A percentile compares a stretch with the other conserved stretches of the same genome.
Evolutionary conservation across 352 stramenopile species (phyloP).

Genomic region (Phytophthora aleatoria): DNA sequence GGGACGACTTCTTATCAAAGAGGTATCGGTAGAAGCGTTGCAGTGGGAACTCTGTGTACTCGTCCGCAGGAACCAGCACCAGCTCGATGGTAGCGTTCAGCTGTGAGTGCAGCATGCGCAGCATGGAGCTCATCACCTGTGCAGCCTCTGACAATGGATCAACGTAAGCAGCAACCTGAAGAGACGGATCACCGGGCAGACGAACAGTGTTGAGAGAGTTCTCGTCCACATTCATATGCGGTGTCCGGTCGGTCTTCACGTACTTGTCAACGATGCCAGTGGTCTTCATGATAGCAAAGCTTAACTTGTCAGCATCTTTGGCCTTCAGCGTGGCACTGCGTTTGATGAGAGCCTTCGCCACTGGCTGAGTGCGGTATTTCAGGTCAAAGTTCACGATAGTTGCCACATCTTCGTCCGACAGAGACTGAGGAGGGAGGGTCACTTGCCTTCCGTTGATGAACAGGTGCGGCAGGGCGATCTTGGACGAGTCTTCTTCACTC

Average conservation of each 20-base stretch:
- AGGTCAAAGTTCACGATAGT: conserved; percentile 75
- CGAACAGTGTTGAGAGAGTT: conserved; percentile 46
- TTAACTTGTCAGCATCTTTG: conserved; percentile 61
- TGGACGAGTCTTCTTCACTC: conserved; percentile 12
- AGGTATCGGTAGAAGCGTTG: conserved; percentile 94
- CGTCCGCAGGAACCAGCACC: conserved; percentile 58
- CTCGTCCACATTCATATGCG: conserved; percentile 38
- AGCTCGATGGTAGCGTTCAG: conserved; percentile 77
- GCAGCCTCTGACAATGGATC: conserved; percentile 91
- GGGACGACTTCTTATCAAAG: conserved; percentile 63
- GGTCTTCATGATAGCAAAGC: conserved; percentile 75
- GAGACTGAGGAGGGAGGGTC: conserved; percentile 50
- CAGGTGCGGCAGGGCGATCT: conserved; percentile 38
- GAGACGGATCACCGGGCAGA: conserved; percentile 48
- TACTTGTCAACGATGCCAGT: conserved; percentile 84
- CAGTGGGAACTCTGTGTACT: conserved; percentile 90
- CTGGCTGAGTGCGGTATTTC: conserved; percentile 68
- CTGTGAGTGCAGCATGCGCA: conserved; percentile 79
- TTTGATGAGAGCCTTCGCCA: conserved; percentile 77
- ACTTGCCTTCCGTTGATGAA: conserved; percentile 80
- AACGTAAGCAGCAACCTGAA: conserved; percentile 83
- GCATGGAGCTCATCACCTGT: conserved; percentile 88
- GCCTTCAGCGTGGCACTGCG: conserved; percentile 48
- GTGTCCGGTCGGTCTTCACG: conserved; percentile 49
- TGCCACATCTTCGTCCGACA: conserved; percentile 65